Base-by-base conservation (phyloP, 768 basidiomycete genomes). In the Mrakia gelida region DNA sequence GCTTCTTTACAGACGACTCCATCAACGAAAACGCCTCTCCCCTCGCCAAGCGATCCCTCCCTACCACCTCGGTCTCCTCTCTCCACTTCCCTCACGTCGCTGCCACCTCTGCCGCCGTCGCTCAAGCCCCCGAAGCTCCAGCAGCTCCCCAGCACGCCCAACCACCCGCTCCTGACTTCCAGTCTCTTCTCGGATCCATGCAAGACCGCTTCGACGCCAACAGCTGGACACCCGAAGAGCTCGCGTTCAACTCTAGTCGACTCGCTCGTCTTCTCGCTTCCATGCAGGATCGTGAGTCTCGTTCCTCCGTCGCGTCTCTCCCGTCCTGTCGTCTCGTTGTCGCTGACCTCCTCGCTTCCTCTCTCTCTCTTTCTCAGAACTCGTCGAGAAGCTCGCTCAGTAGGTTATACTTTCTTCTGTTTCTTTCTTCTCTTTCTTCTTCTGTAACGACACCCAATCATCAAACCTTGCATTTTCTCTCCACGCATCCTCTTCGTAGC, bases 71-170 rank as follows among this genome's bases (percentile, higher is more conserved):
- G 1, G 67, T 43, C 41, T 41, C 38, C 26, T 34, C 67, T 21
- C 67, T 70, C 11, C 67, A 43, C 21, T 70, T 41, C 67, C 67
- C 67, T 23, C 67, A 43, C 38, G 67, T 70, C 38, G 67, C 67
- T 70, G 21, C 67, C 67, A 13, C 16, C 16, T 3, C 63, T 32
- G 63, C 63, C 28, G 28, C 30, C 21, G 13, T 34, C 21, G 32
- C 65, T 8, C 30, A 13, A 67, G 65, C 34, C 16, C 30, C 38
- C 38, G 38, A 30, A 41, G 7, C 18, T 41, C 6, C 67, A 34
- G 26, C 38, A 10, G 21, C 67, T 38, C 26, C 13, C 67, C 23
- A 21, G 49, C 16, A 2, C 49, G 49, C 49, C 2, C 18, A 52
- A 52, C 49, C 7, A 23, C 15, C 67, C 67, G 11, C 67, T 41